Base-by-base conservation (phyloP, 2,329 filamentous ascomycete genomes). In the Phyllosticta citriasiana region DNA sequence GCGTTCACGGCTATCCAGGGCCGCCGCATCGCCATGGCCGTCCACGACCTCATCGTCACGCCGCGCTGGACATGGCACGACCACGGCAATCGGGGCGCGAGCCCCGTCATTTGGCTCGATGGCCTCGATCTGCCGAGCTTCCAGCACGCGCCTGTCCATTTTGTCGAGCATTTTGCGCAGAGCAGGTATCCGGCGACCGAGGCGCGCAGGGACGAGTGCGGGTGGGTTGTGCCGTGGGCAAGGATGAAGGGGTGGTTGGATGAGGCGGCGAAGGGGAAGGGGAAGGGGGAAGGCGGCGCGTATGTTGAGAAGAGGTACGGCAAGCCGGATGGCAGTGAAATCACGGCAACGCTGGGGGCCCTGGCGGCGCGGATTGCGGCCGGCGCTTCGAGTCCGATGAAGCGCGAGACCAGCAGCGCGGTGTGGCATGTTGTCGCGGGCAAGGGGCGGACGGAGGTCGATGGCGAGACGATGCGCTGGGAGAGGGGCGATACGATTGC, bases 51-150 rank as follows among this genome's bases (percentile, higher is more conserved):
- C 1, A 80, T 84, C 14, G 69, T 84, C 0, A 85, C 82, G 0
- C 82, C 82, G 0, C 79, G 76, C 0, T 84, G 82, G 82, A 79
- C 83, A 66, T 84, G 80, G 76, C 82, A 84, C 63, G 82, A 84
- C 63, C 82, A 85, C 61, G 82, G 82, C 2, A 84, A 84, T 55
- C 81, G 84, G 61, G 79, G 81, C 8, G 72, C 74, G 0, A 74
- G 74, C 1, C 80, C 81, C 0, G 79, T 84, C 68, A 78, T 85
- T 27, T 85, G 82, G 82, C 72, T 85, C 1, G 82, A 84, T 66
- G 80, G 77, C 3, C 68, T 85, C 1, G 80, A 84, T 68, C 67
- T 84, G 1, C 82, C 82, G 0, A 70, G 76, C 2, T 84, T 82
- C 66, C 70, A 73, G 0, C 78, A 78, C 63, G 77, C 78, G 2